Conservation (phyloP, 2,329 filamentous ascomycete species). For the Thelonectria blattea region DNA sequence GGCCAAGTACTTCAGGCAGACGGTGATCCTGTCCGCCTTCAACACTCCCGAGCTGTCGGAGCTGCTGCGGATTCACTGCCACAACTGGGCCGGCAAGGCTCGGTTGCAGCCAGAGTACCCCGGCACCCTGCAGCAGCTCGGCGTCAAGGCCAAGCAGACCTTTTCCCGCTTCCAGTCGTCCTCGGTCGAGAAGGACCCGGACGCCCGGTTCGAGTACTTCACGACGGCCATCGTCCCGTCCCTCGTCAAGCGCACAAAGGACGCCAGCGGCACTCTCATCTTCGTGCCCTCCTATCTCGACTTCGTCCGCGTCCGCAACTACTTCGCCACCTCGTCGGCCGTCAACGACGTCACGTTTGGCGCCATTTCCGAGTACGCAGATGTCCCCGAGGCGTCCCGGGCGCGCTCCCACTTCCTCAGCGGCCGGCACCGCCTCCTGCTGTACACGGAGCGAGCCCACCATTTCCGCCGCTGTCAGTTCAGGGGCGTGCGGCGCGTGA, state of each 20-base stretch:
- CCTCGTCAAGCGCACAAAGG: slow-evolving; percentile 71
- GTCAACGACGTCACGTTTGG: slow-evolving; percentile 67
- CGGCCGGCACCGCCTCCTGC: slow-evolving; percentile 79
- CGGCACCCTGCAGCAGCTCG: slow-evolving; percentile 75
- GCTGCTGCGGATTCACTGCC: slow-evolving; percentile 76
- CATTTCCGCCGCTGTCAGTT: slow-evolving; percentile 92
- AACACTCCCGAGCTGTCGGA: slow-evolving; percentile 87
- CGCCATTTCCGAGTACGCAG: slow-evolving; percentile 86
- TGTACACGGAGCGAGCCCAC: slow-evolving; percentile 96
- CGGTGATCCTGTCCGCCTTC: slow-evolving; percentile 80
- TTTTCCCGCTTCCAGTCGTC: slow-evolving; percentile 84
- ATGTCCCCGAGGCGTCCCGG: slow-evolving; percentile 77
- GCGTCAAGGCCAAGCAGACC: slow-evolving; percentile 78
- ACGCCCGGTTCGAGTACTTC: slow-evolving; percentile 91
- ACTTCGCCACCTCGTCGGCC: slow-evolving; percentile 76
- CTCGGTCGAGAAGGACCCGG: slow-evolving; percentile 77
- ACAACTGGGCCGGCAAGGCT: slow-evolving; percentile 80
- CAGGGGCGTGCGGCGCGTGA: slow-evolving; percentile 79
- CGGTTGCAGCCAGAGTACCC: slow-evolving; percentile 74
- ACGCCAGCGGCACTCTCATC: slow-evolving; percentile 74
- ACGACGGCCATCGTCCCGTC: slow-evolving; percentile 78
- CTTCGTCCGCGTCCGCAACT: slow-evolving; percentile 91
- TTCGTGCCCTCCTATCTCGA: slow-evolving; percentile 95
- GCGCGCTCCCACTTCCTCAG: slow-evolving; percentile 86
- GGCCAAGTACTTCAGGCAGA: slow-evolving; percentile 82